Base-by-base conservation (phyloP, 2,329 filamentous ascomycete species). In the Ascochyta lentis region DNA sequence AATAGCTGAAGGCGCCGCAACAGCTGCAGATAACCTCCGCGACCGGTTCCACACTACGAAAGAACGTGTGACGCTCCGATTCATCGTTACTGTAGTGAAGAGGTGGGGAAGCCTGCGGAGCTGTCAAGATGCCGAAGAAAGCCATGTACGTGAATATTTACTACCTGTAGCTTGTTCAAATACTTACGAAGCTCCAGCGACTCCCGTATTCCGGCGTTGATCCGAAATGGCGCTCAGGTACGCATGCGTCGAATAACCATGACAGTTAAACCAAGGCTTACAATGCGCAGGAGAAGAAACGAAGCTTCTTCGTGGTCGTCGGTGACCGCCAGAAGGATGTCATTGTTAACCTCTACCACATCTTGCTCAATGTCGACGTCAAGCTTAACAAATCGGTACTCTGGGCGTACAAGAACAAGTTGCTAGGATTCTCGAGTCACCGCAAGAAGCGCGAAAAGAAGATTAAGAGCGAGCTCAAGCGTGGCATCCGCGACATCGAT, bases 351-450 rank as follows among this genome's bases (percentile, higher is more conserved):
- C 84, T 93, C 56, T 93, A 98, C 79, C 92, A 95, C 72, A 96
- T 99, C 71, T 90, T 97, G 83, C 89, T 93, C 46, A 90, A 86
- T 67, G 88, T 90, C 73, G 91, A 96, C 74, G 86, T 97, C 63
- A 96, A 96, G 79, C 87, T 96, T 76, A 96, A 95, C 80, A 98
- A 98, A 77, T 95, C 91, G 12, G 92, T 99, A 3, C 81, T 99
- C 10, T 99, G 95, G 95, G 94, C 95, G 19, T 99, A 99, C 82
- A 98, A 98, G 83, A 96, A 96, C 76, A 95, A 99, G 77, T 84
- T 99, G 10, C 81, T 99, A 29, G 93, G 92, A 45, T 98, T 98
- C 75, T 96, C 92, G 29, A 75, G 91, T 80, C 93, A 99, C 78
- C 90, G 95, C 51, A 96, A 96, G 83, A 99, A 99, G 87, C 90